Conservation (phyloP, 148 eudicot species). For the Diospyros lotus region DNA sequence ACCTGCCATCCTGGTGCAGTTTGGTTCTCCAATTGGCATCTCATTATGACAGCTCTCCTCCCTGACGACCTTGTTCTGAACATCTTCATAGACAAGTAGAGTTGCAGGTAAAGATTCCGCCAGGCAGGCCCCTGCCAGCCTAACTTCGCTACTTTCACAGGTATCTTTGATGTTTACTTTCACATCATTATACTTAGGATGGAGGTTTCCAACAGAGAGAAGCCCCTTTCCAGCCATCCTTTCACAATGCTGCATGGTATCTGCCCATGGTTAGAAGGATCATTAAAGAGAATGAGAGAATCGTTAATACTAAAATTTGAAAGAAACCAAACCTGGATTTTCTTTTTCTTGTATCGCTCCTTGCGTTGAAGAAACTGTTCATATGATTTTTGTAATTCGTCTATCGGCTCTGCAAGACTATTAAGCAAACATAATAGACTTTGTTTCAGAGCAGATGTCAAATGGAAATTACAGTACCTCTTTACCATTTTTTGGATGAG, state of each 20-base stretch:
- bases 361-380: conserved; percentile 74
- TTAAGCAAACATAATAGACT: conserved; percentile 13
- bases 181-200: conserved; percentile 16
- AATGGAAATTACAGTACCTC: not conserved
- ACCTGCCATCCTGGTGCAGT: not conserved
- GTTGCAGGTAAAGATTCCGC: conserved; percentile 15
- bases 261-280: conserved; percentile 11
- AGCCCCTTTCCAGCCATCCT: conserved; percentile 37
- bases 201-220: conserved; percentile 23
- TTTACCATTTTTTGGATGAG: not conserved
- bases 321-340: conserved; percentile 45
- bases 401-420: conserved; percentile 95
- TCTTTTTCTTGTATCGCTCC: conserved; percentile 58
- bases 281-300: not conserved
- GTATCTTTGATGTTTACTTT: conserved; percentile 23
- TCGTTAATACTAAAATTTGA: not conserved
- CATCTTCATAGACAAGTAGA: conserved; percentile 8
- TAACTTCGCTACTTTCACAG: conserved; percentile 6
- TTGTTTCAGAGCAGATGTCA: conserved; percentile 4
- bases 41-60: conserved; percentile 8
- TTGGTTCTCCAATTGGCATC: conserved; percentile 4
- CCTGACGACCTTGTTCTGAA: conserved; percentile 8
- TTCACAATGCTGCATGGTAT: conserved; percentile 42
- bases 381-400: conserved; percentile 75
- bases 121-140: conserved; percentile 7